Base-by-base conservation (phyloP, 169 alveolate species). In the Cryptosporidium andersoni region DNA sequence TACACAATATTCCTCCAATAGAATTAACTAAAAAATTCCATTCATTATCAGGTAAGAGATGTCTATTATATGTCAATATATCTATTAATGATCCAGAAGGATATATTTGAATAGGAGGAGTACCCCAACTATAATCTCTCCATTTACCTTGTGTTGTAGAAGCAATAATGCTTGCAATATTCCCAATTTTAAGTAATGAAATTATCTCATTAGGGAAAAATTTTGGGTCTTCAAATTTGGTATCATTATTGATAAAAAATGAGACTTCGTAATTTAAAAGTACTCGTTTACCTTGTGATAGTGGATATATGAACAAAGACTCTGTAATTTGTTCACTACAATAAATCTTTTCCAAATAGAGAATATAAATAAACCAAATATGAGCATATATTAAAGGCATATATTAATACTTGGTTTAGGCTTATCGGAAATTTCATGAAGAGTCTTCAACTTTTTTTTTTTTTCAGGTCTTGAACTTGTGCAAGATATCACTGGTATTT, bases 51-150 rank as follows among this genome's bases (percentile, higher is more conserved):
- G 85, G 14, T 45, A 74, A 43, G 25, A 48, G 12, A 14, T 42
- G 16, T 6, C 37, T 16, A 43, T 74, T 47, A 8, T 64, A 34
- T 45, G 43, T 40, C 0, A 58, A 25, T 39, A 74, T n/a, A 12
- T 74, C 48, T 36, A 74, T 45, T 25, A 62, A 58, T 42, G 67
- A 56, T 25, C 85, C 85, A 3, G 74, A 25, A 16, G 62, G 43
- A 48, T 74, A 74, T 45, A 60, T 60, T 2, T 12, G 25, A 0
- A 9, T 45, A 42, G 85, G 85, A 16, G 85, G 85, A 34, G 55
- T 68, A 8, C 85, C 85, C 85, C 85, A 74, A 43, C 40, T 74
- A 42, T 36, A 12, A 8, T 36, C 40, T 48, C 85, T 74, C 85
- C 85, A 74, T 16, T 25, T 55, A 7, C 85, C 85, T 14, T 74